Base-by-base conservation (phyloP, 805 yeast genomes). In the Teunomyces stri region DNA sequence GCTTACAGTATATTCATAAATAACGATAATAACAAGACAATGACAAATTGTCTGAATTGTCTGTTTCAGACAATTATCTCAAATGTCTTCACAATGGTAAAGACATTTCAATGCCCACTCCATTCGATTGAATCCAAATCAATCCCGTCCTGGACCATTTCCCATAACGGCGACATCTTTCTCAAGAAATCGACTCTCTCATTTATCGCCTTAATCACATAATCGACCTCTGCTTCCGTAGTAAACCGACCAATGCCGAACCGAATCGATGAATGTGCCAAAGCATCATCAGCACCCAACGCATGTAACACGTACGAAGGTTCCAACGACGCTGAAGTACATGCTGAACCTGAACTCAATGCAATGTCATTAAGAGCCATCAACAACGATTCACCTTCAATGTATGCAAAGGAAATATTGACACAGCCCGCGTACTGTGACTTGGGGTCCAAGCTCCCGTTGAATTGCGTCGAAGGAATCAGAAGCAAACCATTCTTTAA, bases 281-380 rank as follows among this genome's bases (percentile, higher is more conserved):
- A 76, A 4, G 97, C 97, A 63, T 94, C 99, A 68, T 92, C 98
- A 12, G 96, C 97, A 46, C 99, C 99, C 42, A 94, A 75, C 0
- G 99, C 98, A 59, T 91, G 96, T 60, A 94, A 78, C 35, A 94
- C 99, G 60, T 94, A 94, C 5, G 97, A 89, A 10, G 99, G 99
- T 69, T 94, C 99, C 62, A 94, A 78, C 3, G 98, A 94, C 0
- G 99, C 97, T 22, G 98, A 92, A 3, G 99, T 94, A 78, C 99
- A 94, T 3, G 99, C 99, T 11, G 97, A 90, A 25, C 99, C 99
- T 1, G 97, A 89, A 51, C 95, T 85, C 55, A 94, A 76, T 0
- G 99, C 99, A 62, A 94, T 89, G 65, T 94, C 99, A 66, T 92
- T 91, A 64, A 94, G 80, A 1, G 98, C 99, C 99, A 94, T 94